These are phyloP conservation scores for Vanrija sp. DNA, from an alignment of 1,284 basidiomycete species.

Conservation along the genomic window DNA sequence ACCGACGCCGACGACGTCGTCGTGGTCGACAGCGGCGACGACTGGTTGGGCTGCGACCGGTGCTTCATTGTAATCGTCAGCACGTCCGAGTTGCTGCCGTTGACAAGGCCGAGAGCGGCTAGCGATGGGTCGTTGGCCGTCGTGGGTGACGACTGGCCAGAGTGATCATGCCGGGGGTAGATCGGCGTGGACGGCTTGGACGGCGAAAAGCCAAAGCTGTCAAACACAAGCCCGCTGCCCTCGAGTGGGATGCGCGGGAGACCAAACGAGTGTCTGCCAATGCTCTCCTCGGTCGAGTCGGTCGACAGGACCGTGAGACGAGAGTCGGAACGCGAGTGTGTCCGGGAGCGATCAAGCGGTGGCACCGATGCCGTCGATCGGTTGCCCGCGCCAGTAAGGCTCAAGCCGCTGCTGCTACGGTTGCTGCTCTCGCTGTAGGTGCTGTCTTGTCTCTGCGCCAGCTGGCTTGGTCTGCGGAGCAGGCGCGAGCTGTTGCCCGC, in stretches of 20 bases:
- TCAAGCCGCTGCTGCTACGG: no score
- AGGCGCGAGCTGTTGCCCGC: no score
- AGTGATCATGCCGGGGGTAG: not conserved
- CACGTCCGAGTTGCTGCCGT: no score
- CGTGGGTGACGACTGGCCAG: constrained; percentile 1
- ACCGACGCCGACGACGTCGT: not conserved
- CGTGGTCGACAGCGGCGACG: not conserved
- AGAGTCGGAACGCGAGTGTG: constrained; percentile 4
- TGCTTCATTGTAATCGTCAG: not conserved
- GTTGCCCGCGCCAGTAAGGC: not conserved
- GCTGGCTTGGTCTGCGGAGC: no score
- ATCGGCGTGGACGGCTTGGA: not conserved
- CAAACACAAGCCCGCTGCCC: constrained; percentile 17
- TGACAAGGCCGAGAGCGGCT: constrained; percentile 1
- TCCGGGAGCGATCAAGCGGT: not conserved
- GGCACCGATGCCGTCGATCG: not conserved
- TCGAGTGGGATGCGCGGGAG: constrained; percentile 32
- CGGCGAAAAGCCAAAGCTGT: constrained; percentile 16
- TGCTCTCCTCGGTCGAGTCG: constrained; percentile 3
- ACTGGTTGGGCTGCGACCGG: not conserved
- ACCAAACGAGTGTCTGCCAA: constrained; percentile 32
- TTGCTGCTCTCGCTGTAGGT: no score
- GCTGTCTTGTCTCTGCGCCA: no score
- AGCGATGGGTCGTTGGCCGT: not conserved
- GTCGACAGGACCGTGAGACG: not conserved